phyloP scores from a whole-genome alignment of 257 asterid genomes.

The Nemophila menziesii region DNA sequence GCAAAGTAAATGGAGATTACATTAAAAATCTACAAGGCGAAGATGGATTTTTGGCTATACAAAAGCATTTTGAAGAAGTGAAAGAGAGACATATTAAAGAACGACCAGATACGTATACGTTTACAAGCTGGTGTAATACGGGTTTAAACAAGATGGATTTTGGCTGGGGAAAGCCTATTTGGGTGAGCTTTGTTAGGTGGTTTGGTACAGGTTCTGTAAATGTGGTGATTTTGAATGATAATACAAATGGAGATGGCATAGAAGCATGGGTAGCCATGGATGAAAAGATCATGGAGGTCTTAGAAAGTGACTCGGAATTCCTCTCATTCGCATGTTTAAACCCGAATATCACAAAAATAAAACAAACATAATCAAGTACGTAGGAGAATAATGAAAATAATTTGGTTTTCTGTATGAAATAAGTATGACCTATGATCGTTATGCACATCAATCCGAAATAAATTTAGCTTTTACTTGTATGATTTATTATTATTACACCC shows the following conservation, averaged over 20 bases:
- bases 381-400: too few relatives aligned
- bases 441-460: too few relatives aligned
- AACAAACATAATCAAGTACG: too few relatives aligned
- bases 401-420: too few relatives aligned
- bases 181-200: not conserved
- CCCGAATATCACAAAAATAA: not conserved
- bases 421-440: too few relatives aligned
- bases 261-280: conserved; percentile 1
- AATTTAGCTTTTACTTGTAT: too few relatives aligned
- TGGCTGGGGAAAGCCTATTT: conserved; percentile 4
- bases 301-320: not conserved
- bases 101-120: not conserved
- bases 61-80: not conserved
- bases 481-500: too few relatives aligned
- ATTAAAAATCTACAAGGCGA: not conserved
- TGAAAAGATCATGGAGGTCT: not conserved
- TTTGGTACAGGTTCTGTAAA: not conserved
- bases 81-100: not conserved
- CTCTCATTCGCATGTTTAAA: not conserved
- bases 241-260: conserved; percentile 6
- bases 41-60: too few relatives aligned
- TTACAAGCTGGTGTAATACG: not conserved
- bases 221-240: not conserved
- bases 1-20: not conserved
- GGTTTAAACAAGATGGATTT: not conserved